Base-by-base conservation (phyloP, 208 protist genomes). In the Borovskyia barvae region DNA sequence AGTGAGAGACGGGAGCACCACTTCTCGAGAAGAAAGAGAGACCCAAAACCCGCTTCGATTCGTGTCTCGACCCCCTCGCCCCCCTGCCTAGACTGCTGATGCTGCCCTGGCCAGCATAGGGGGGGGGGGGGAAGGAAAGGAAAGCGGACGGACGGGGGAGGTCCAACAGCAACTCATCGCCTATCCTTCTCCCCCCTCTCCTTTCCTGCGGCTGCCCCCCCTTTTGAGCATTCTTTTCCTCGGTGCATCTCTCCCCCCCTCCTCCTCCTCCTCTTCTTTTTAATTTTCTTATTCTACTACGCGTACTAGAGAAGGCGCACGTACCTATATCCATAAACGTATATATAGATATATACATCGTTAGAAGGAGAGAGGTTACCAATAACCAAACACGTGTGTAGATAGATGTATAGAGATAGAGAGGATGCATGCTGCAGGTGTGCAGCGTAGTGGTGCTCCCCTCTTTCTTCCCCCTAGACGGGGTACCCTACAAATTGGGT, bases 401-500 rank as follows among this genome's bases (percentile, higher is more conserved):
- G n/a, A n/a, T n/a, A n/a, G n/a, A n/a, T n/a, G n/a, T n/a, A n/a
- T n/a, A n/a, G n/a, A n/a, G n/a, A n/a, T n/a, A n/a, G n/a, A n/a
- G n/a, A n/a, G n/a, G n/a, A n/a, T n/a, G n/a, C n/a, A n/a, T n/a
- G n/a, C n/a, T 15, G 19, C 42, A 19, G 5, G 11, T 29, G 26
- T 32, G 8, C 29, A 14, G 9, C 26, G 5, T 48, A 20, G 9
- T 6, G 9, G n/a, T 48, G 12, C 1, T 40, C 17, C 12, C 43
- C 3, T 5, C 5, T 7, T 25, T 7, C 0, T 2, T 5, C 11
- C 11, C 43, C 4, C 5, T 3, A 15, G 22, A 32, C 48, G 20
- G 48, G 42, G 15, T 29, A 50, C 26, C 25, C 20, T 22, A 60
- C 54, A 41, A 60, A 60, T 17, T 40, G 48, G 5, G 54, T 60